Percentiles rank a stretch among this genome's conserved stretches.
Conservation (phyloP, 1,284 basidiomycete species). For the Cutaneotrichosporon sp. region DNA sequence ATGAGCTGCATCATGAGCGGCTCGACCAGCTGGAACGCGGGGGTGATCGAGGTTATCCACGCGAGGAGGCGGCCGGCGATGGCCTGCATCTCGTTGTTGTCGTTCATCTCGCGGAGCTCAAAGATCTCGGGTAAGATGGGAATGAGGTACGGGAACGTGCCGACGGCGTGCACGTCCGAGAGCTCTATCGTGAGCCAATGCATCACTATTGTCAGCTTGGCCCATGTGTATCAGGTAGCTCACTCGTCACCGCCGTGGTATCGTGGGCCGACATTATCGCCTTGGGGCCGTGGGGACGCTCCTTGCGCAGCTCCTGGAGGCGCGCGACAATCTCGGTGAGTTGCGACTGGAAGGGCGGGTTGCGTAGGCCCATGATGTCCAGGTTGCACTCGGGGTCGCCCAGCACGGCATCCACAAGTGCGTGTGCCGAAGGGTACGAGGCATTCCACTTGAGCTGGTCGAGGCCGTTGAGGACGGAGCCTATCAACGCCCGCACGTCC, state of each 20-base stretch:
- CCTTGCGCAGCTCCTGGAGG: conserved; percentile 67
- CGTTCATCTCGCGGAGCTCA: conserved; percentile 54
- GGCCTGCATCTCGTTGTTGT: conserved; percentile 53
- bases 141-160: conserved; percentile 72
- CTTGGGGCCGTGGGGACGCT: conserved; percentile 79
- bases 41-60: conserved; percentile 55
- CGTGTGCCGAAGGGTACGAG: conserved; percentile 66
- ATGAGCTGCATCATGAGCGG: conserved; percentile 54
- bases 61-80: conserved; percentile 54
- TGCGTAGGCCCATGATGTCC: conserved; percentile 74
- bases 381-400: conserved; percentile 57
- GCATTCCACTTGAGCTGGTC: conserved; percentile 73
- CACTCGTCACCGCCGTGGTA: conserved; percentile 66
- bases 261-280: conserved; percentile 85
- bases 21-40: conserved; percentile 54
- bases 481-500: conserved; percentile 74
- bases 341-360: conserved; percentile 62
- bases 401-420: conserved; percentile 67
- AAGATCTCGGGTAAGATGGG: conserved; percentile 64
- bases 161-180: conserved; percentile 71
- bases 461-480: conserved; percentile 66
- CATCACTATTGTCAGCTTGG: conserved; percentile 58
- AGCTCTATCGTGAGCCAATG: conserved; percentile 73
- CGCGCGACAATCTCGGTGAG: conserved; percentile 61
- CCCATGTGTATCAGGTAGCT: too few relatives aligned